Evolutionary conservation across 208 protist species (phyloP).

Genomic region (Vickermania ingenoplastis): DNA sequence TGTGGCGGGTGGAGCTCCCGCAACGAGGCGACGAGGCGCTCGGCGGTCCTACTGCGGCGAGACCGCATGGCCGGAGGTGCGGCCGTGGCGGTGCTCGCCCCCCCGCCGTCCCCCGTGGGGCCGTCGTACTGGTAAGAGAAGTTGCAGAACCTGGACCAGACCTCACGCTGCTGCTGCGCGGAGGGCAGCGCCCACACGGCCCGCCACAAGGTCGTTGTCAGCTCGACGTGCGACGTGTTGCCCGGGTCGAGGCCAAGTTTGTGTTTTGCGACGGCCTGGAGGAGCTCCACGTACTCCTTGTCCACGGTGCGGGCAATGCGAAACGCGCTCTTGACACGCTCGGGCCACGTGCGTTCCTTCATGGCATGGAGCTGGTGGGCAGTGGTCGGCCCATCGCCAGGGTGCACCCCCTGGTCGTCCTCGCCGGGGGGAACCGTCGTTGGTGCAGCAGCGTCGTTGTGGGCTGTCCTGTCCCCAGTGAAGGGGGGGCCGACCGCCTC

Average conservation of each 20-base stretch:
- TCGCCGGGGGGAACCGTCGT: not conserved
- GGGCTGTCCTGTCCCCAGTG: no score
- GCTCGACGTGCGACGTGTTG: slow-evolving; percentile 15
- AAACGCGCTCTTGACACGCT: slow-evolving; percentile 52
- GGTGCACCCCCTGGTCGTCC: not conserved
- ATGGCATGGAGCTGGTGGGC: slow-evolving; percentile 1
- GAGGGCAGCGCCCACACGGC: slow-evolving; percentile 21
- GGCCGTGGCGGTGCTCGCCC: slow-evolving; percentile 11
- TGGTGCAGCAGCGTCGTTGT: not conserved
- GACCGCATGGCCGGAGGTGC: slow-evolving; percentile 14
- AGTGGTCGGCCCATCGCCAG: slow-evolving; percentile 5
- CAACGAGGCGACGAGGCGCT: no score
- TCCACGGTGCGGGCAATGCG: slow-evolving; percentile 40
- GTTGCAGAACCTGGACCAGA: slow-evolving; percentile 56
- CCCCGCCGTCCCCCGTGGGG: not conserved
- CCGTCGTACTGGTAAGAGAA: slow-evolving; percentile 58
- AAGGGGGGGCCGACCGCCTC: no score
- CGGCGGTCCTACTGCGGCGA: no score
- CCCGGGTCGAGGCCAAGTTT: slow-evolving; percentile 57
- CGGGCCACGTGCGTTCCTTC: slow-evolving; percentile 19
- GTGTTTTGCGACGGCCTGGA: slow-evolving; percentile 32
- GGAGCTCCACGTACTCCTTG: slow-evolving; percentile 31
- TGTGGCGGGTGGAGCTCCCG: no score
- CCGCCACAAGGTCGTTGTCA: slow-evolving; percentile 44
- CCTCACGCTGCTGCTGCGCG: slow-evolving; percentile 38